phyloP scores from a whole-genome alignment of 78 protist species.

The Dictyostelium citrinum region DNA sequence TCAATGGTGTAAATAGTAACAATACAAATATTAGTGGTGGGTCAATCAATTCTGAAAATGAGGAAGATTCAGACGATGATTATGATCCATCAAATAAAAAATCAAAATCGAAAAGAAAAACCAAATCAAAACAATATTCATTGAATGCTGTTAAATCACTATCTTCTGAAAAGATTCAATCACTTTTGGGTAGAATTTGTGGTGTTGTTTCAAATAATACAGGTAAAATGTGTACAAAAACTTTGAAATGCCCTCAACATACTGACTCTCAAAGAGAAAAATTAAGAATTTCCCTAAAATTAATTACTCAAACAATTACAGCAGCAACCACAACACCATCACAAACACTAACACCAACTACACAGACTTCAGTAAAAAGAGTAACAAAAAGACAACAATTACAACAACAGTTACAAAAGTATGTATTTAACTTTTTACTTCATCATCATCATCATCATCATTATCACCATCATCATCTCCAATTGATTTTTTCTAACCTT shows the following conservation, averaged over 20 bases:
- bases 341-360: neutral
- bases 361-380: neutral
- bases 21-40: neutral
- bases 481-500: neutral
- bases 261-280: slow-evolving; percentile 65
- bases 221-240: slow-evolving; percentile 62
- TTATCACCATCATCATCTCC: too few relatives aligned
- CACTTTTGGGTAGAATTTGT: slow-evolving; percentile 20
- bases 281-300: slow-evolving; percentile 4
- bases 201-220: slow-evolving; percentile 72
- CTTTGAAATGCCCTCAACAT: slow-evolving; percentile 78
- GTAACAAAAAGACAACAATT: neutral
- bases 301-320: neutral
- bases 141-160: slow-evolving; percentile 25
- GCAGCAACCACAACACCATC: too few relatives aligned
- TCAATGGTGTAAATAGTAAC: too few relatives aligned
- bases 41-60: neutral
- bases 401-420: neutral
- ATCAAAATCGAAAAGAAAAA: slow-evolving; percentile 16
- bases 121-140: slow-evolving; percentile 6
- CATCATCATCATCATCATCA: too few relatives aligned
- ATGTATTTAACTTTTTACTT: neutral
- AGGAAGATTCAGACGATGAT: slow-evolving; percentile 72
- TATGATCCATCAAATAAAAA: slow-evolving; percentile 41
- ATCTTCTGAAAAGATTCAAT: slow-evolving; percentile 29